Evolutionary conservation across 306 rosid genomes (phyloP), one percentile per base, ranked within the genome.

Genomic region (Dicorynia guianensis): DNA sequence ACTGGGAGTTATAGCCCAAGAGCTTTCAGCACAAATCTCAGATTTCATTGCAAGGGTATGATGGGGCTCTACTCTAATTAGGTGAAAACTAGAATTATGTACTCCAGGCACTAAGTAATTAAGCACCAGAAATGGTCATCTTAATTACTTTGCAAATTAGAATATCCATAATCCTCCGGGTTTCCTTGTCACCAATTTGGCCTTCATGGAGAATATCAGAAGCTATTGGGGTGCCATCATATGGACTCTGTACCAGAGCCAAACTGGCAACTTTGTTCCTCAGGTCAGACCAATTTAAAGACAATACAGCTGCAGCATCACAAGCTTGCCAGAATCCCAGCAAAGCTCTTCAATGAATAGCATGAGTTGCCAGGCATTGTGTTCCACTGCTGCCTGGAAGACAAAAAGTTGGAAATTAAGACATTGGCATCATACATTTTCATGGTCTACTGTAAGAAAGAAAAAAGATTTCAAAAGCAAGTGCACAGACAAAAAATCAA

Each of bases 211-310:
- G 92, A 56, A 76, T 80, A 82, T 86, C 97, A 35, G 97, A 93
- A 82, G 93, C 93, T 72, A 91, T 55, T 4, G 98, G 93, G 57
- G 93, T 89, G 81, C 98, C 97, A 35, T 93, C 98, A 49, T 86
- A 88, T 14, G 97, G 98, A 81, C 91, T 86, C 69, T 91, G 97
- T 5, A 91, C 91, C 63, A 89, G 72, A 42, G 96, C 98, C 83
- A 91, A 84, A 78, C 91, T 97, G 78, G 90, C 97, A 49, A 93
- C 96, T 84, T 89, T 93, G 87, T 76, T 84, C 77, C 87, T 89
- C 79, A 91, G 81, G 81, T 93, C 88, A 8, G 75, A 69, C 92
- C 89, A 88, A 77, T 88, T 85, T 44, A 91, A 8, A 53, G 96
- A 89, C 59, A 93, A 52, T 57, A 97, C 91, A 47, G 84, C 84